A percentile compares a stretch with the other conserved stretches of the same genome.
Conservation (phyloP, 495 filamentous ascomycete genomes). For the Endocarpon pusillum region DNA sequence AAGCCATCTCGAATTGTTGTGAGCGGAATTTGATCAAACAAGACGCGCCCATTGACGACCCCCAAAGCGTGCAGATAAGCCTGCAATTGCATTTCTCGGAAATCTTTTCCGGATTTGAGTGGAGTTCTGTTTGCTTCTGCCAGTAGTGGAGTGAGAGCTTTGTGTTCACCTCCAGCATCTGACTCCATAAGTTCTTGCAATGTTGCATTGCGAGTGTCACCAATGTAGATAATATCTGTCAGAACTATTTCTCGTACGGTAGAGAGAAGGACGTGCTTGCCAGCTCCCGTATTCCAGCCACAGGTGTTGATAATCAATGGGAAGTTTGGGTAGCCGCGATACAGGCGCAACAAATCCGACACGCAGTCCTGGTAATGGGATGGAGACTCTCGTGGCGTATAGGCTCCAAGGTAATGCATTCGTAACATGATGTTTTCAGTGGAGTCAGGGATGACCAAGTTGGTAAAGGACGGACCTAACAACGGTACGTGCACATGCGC, state of each 20-base stretch:
- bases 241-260: constrained; percentile 33
- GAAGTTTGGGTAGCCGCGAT: constrained; percentile 30
- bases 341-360: constrained; percentile 49
- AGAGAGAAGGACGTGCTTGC: constrained; percentile 49
- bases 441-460: constrained; percentile 30
- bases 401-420: constrained; percentile 55
- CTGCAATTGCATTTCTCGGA: constrained; percentile 63
- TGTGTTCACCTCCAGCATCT: constrained; percentile 23
- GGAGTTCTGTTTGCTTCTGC: no score
- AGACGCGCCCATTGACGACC: no score
- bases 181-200: constrained; percentile 49
- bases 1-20: no score
- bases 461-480: constrained; percentile 60
- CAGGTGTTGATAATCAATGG: constrained; percentile 69
- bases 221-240: constrained; percentile 59
- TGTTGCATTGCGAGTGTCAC: constrained; percentile 44
- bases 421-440: constrained; percentile 30
- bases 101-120: constrained; percentile 44
- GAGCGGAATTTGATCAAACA: no score
- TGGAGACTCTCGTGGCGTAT: constrained; percentile 51
- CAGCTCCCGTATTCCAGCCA: constrained; percentile 66
- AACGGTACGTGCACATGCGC: constrained; percentile 43
- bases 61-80: constrained; percentile 76
- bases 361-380: constrained; percentile 51
- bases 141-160: constrained; percentile 19